Evolutionary conservation across 2,329 filamentous ascomycete species (phyloP).

Genomic region (Neobulgaria alba): DNA sequence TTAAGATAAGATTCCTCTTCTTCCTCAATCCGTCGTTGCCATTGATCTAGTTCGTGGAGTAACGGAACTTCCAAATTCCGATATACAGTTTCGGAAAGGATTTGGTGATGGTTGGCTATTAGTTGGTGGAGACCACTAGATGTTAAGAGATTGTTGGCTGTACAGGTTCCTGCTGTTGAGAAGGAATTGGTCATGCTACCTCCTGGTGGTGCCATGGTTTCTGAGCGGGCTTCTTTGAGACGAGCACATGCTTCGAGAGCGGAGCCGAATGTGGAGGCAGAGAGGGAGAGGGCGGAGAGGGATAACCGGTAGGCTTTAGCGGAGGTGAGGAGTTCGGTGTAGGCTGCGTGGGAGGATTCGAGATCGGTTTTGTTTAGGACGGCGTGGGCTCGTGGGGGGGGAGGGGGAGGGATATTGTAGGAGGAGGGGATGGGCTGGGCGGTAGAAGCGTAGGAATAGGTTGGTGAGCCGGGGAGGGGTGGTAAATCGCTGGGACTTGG

Average conservation of each 20-base stretch:
- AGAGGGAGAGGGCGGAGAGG: constrained; percentile 50
- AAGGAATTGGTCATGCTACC: constrained; percentile 32
- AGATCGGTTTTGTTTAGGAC: constrained; percentile 57
- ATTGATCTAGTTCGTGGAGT: constrained; percentile 60
- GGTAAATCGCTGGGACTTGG: constrained; percentile 49
- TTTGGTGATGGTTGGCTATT: constrained; percentile 62
- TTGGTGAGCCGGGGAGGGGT: constrained; percentile 52
- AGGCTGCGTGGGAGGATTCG: constrained; percentile 52
- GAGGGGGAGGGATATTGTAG: constrained; percentile 52
- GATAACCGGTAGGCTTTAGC: constrained; percentile 57
- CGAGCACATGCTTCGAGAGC: constrained; percentile 61
- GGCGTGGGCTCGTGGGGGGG: constrained; percentile 47
- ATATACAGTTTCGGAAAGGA: constrained; percentile 61
- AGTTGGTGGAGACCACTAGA: constrained; percentile 59
- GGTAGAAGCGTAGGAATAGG: constrained; percentile 56
- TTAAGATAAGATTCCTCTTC: constrained; percentile 53
- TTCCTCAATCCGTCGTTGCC: constrained; percentile 54
- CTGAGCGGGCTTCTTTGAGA: constrained; percentile 56
- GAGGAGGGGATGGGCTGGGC: constrained; percentile 47
- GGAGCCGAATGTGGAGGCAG: constrained; percentile 54
- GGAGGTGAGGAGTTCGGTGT: constrained; percentile 50
- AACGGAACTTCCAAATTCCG: constrained; percentile 59
- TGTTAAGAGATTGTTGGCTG: constrained; percentile 53
- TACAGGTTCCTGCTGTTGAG: constrained; percentile 43
- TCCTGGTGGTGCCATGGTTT: constrained; percentile 37